Evolutionary conservation across 2,329 filamentous ascomycete species (phyloP).

Genomic region (Orbilia brochopaga): DNA sequence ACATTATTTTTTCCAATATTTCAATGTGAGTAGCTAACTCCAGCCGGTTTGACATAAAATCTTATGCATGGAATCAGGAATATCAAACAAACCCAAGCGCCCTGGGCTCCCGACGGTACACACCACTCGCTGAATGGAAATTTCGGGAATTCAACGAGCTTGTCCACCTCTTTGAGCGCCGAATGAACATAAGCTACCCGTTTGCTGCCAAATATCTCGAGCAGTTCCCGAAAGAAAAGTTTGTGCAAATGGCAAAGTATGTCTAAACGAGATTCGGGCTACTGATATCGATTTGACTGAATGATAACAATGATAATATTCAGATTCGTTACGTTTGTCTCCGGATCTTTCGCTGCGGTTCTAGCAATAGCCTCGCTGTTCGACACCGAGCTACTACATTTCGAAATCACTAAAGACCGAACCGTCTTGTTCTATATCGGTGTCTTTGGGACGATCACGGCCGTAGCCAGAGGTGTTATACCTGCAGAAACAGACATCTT

Average conservation of each 20-base stretch:
- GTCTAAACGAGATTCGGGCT: neutral
- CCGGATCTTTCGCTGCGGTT: conserved; percentile 84
- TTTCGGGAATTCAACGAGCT: conserved; percentile 98
- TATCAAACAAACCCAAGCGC: conserved; percentile 92
- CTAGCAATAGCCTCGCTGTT: conserved; percentile 82
- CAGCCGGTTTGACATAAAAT: neutral
- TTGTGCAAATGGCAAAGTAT: conserved; percentile 73
- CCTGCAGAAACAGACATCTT: conserved; percentile 89
- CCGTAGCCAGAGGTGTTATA: conserved; percentile 78
- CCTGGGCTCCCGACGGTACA: conserved; percentile 87
- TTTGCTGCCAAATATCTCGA: conserved; percentile 91
- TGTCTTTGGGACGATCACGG: conserved; percentile 81
- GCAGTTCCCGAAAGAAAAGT: conserved; percentile 95
- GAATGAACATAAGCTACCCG: conserved; percentile 91
- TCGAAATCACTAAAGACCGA: conserved; percentile 86
- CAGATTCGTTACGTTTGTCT: conserved; percentile 81
- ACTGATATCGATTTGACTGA: neutral
- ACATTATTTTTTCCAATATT: conserved; percentile 92
- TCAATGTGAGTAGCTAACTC: conserved; percentile 69
- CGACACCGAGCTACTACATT: conserved; percentile 89
- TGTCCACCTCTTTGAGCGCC: conserved; percentile 85
- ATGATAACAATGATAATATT: neutral
- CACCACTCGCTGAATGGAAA: conserved; percentile 93
- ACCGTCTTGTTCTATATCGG: conserved; percentile 91
- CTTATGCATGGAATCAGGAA: conserved; percentile 65